A percentile compares a stretch with the other conserved stretches of the same genome.
These are phyloP conservation scores for Buxus sempervirens DNA, from an alignment of 164 flowering plant genomes.

Conservation along the genomic window DNA sequence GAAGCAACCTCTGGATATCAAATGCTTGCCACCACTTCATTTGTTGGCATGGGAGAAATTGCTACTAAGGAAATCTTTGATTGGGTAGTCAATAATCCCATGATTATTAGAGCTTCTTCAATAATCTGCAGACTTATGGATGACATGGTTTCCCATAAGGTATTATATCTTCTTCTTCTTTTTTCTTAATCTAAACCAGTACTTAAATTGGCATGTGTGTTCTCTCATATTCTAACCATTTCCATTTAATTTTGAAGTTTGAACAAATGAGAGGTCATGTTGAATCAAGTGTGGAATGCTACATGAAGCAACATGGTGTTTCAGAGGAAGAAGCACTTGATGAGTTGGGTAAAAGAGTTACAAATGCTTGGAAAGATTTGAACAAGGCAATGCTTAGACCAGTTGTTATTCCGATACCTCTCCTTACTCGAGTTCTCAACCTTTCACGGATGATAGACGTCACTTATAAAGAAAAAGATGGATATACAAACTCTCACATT, in stretches of 20 bases:
- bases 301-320: conserved; percentile 23
- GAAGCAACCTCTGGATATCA: conserved; percentile 4
- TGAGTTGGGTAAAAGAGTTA: neutral
- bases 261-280: conserved; percentile 38
- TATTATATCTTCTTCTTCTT: neutral
- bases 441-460: too few relatives aligned
- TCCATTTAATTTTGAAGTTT: conserved; percentile 11
- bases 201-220: neutral
- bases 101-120: conserved; percentile 1
- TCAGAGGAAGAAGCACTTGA: conserved; percentile 21
- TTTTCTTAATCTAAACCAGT: neutral
- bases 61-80: conserved; percentile 26
- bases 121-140: conserved; percentile 13
- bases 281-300: conserved; percentile 30
- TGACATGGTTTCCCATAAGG: conserved; percentile 25
- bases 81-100: conserved; percentile 23
- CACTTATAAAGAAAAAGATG: too few relatives aligned
- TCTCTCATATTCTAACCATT: neutral
- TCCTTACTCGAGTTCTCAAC: too few relatives aligned
- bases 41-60: conserved; percentile 30
- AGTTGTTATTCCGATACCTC: too few relatives aligned
- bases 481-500: too few relatives aligned
- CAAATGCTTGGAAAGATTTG: too few relatives aligned
- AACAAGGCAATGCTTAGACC: too few relatives aligned
- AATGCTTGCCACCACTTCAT: conserved; percentile 4